Conservation (phyloP, 768 basidiomycete genomes). For the Suillus weaverae region DNA sequence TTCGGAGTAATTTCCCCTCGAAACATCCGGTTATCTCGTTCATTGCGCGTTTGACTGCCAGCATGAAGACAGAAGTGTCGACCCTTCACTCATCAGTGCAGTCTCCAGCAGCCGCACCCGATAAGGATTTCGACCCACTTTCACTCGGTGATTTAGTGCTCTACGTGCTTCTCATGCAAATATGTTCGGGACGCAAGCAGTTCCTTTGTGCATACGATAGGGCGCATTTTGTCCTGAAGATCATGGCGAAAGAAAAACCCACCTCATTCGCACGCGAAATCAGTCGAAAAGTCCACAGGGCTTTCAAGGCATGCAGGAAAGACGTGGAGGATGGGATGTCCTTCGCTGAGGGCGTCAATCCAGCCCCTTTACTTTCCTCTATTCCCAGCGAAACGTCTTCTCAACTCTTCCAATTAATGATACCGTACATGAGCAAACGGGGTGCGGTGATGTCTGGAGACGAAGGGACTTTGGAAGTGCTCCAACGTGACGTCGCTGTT, state of each 20-base stretch:
- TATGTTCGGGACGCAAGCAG: conserved; percentile 3
- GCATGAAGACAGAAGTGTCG: not conserved
- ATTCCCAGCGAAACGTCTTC: conserved; percentile 4
- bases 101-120: not conserved
- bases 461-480: not conserved
- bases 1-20: not conserved
- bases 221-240: not conserved
- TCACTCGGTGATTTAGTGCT: conserved; percentile 7
- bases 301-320: not conserved
- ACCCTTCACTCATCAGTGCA: not conserved
- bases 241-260: not conserved
- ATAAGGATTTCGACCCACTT: not conserved
- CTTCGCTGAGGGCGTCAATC: not conserved
- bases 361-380: not conserved
- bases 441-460: not conserved
- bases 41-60: not conserved
- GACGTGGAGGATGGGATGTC: not conserved
- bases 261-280: not conserved
- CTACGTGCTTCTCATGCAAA: conserved; percentile 8
- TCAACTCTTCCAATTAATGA: conserved; percentile 25
- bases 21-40: not conserved
- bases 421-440: conserved; percentile 20
- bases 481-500: not conserved
- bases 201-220: not conserved
- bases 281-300: not conserved